These are phyloP conservation scores for Lactifluus subvellereus DNA, from an alignment of 768 basidiomycete genomes.

Conservation along the genomic window DNA sequence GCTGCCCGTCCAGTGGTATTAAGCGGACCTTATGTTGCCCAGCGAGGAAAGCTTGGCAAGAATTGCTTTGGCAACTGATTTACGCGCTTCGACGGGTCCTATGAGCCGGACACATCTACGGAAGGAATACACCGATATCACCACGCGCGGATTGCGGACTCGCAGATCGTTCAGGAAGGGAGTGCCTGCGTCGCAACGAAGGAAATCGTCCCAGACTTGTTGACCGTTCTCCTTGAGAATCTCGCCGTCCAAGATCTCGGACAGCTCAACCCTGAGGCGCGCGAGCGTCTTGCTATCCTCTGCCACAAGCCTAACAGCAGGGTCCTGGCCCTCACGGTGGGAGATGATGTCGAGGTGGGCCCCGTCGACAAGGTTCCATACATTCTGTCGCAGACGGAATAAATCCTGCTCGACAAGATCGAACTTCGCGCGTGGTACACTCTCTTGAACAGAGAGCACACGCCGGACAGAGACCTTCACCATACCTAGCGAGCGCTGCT, in stretches of 20 bases:
- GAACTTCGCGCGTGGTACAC: slow-evolving; percentile 37
- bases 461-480: slow-evolving; percentile 48
- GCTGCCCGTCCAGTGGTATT: slow-evolving; percentile 43
- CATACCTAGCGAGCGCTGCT: slow-evolving; percentile 41
- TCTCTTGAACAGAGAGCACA: slow-evolving; percentile 46
- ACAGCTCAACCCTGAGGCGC: slow-evolving; percentile 53
- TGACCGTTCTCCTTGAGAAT: slow-evolving; percentile 45
- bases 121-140: slow-evolving; percentile 37
- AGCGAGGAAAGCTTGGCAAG: slow-evolving; percentile 43
- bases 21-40: slow-evolving; percentile 36
- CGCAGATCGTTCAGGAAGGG: slow-evolving; percentile 44
- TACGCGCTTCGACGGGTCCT: slow-evolving; percentile 42
- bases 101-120: slow-evolving; percentile 49
- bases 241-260: slow-evolving; percentile 59
- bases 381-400: slow-evolving; percentile 35
- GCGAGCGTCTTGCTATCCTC: slow-evolving; percentile 47
- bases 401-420: slow-evolving; percentile 42
- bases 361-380: slow-evolving; percentile 31
- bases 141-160: slow-evolving; percentile 34
- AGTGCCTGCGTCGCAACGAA: slow-evolving; percentile 39
- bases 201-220: slow-evolving; percentile 62
- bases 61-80: slow-evolving; percentile 40
- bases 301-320: slow-evolving; percentile 45
- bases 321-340: not conserved
- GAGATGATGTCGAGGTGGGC: slow-evolving; percentile 32